Conservation (phyloP, 768 basidiomycete species). For the Psilocybe sp. region DNA sequence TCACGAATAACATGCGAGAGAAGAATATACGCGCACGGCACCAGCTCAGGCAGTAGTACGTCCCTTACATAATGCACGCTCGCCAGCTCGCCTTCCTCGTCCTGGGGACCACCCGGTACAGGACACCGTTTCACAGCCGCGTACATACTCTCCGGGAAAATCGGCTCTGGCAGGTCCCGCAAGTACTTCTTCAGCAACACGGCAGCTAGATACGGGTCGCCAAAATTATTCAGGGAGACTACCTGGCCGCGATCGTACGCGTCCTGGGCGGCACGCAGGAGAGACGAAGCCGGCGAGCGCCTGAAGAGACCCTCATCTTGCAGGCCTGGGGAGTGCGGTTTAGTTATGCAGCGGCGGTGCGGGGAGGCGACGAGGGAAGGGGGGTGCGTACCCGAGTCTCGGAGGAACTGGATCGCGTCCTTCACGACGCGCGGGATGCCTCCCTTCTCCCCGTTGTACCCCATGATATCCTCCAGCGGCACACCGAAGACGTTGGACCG, state of each 20-base stretch:
- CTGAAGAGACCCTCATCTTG: slow-evolving; percentile 80
- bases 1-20: slow-evolving; percentile 66
- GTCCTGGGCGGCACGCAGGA: slow-evolving; percentile 73
- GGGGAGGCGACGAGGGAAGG: too few relatives aligned
- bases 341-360: background rate
- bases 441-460: slow-evolving; percentile 77
- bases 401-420: slow-evolving; percentile 70
- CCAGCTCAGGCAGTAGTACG: slow-evolving; percentile 61
- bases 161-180: slow-evolving; percentile 72
- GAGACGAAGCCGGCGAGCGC: slow-evolving; percentile 68
- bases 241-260: slow-evolving; percentile 81
- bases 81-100: slow-evolving; percentile 45
- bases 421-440: slow-evolving; percentile 78
- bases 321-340: slow-evolving; percentile 41
- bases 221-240: slow-evolving; percentile 72
- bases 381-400: slow-evolving; percentile 49
- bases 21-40: slow-evolving; percentile 70
- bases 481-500: slow-evolving; percentile 75
- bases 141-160: slow-evolving; percentile 75
- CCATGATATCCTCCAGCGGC: slow-evolving; percentile 81
- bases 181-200: slow-evolving; percentile 86
- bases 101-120: slow-evolving; percentile 31
- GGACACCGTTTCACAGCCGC: slow-evolving; percentile 69
- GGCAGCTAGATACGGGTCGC: slow-evolving; percentile 77
- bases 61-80: slow-evolving; percentile 67